Evolutionary conservation across 768 basidiomycete species (phyloP).

Genomic region (Leccinum rimulosum): DNA sequence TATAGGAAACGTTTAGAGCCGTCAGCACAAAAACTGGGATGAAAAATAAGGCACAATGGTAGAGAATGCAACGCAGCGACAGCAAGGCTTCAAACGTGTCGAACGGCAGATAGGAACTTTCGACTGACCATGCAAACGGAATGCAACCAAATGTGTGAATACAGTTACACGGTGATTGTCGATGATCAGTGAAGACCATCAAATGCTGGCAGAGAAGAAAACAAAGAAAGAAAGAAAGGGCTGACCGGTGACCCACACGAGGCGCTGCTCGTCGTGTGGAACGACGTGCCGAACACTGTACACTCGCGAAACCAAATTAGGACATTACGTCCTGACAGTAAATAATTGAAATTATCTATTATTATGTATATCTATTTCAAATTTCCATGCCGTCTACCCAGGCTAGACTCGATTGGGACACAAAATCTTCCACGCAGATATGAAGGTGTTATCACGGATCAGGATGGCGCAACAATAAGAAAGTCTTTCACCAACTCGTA

Average conservation of each 20-base stretch:
- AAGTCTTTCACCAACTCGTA: conserved; percentile 67
- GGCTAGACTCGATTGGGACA: neutral
- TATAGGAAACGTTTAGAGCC: conserved; percentile 15
- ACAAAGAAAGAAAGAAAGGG: conserved; percentile 10
- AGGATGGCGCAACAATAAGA: conserved; percentile 34
- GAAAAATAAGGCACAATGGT: conserved; percentile 7
- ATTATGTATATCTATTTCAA: neutral
- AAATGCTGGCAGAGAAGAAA: conserved; percentile 6
- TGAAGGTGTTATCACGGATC: neutral
- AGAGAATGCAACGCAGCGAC: conserved; percentile 24
- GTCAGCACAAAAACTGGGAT: conserved; percentile 16
- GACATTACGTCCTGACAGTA: conserved; percentile 10
- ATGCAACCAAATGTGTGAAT: conserved; percentile 3
- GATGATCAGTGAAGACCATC: conserved; percentile 30
- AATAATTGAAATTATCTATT: conserved; percentile 7
- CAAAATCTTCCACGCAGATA: neutral
- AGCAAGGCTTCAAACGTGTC: conserved; percentile 25
- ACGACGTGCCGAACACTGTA: conserved; percentile 7
- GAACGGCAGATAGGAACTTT: conserved; percentile 4
- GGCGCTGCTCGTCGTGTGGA: conserved; percentile 19
- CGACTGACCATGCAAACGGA: conserved; percentile 27
- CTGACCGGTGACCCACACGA: conserved; percentile 10
- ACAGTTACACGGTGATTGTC: conserved; percentile 3
- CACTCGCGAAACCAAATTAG: conserved; percentile 3
- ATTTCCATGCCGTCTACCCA: neutral